Percentiles rank a stretch among this genome's conserved stretches.
Conservation (phyloP, 192 early-diverging fungal genomes). For the Obelidium mucronatum region DNA sequence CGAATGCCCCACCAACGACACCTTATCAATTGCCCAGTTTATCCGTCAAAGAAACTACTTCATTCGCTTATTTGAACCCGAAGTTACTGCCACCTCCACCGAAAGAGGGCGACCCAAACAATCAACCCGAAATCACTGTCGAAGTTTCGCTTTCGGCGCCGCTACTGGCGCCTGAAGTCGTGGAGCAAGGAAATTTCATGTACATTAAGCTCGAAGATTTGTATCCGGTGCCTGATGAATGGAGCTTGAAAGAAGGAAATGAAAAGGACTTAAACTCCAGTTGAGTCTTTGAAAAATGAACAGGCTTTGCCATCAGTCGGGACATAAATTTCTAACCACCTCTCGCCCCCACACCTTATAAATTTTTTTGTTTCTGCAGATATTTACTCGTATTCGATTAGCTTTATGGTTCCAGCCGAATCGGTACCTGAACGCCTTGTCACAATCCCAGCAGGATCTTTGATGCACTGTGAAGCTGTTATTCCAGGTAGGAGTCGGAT, state of each 20-base stretch:
- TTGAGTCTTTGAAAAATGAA: constrained; percentile 32
- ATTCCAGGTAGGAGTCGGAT: constrained; percentile 32
- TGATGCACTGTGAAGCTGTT: constrained; percentile 46
- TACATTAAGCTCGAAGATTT: constrained; percentile 55
- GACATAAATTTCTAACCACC: not conserved
- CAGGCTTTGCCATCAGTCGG: no score
- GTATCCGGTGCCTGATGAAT: constrained; percentile 66
- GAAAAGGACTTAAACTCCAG: constrained; percentile 71
- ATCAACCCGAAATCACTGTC: constrained; percentile 48
- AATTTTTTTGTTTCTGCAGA: constrained; percentile 39
- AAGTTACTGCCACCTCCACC: constrained; percentile 50
- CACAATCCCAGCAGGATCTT: constrained; percentile 45
- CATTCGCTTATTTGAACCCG: constrained; percentile 51
- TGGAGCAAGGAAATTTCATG: constrained; percentile 60
- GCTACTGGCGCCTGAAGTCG: constrained; percentile 52
- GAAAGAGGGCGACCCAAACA: constrained; percentile 48
- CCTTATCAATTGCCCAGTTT: constrained; percentile 42
- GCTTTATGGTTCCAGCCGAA: constrained; percentile 55
- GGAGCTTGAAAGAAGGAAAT: constrained; percentile 65
- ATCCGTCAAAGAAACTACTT: constrained; percentile 39
- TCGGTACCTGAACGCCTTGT: constrained; percentile 49
- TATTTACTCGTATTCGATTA: constrained; percentile 57
- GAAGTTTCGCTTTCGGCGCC: constrained; percentile 54
- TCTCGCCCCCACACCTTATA: no score
- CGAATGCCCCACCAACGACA: constrained; percentile 41